phyloP scores from a whole-genome alignment of 2,329 filamentous ascomycete species.

The Sporothrix luriei region DNA sequence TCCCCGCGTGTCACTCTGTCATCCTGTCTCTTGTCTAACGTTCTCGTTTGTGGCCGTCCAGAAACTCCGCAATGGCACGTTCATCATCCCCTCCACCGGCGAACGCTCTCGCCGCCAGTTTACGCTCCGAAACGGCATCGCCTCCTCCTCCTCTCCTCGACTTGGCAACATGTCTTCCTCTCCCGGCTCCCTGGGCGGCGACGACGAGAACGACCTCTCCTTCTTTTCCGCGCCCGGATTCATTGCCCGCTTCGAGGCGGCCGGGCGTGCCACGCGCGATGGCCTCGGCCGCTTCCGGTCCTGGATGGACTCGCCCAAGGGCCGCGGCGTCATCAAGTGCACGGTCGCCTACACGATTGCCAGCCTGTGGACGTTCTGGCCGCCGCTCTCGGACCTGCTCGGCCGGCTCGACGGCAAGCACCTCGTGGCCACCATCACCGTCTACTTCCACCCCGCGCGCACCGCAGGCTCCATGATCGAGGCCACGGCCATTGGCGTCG shows the following conservation, averaged over 20 bases:
- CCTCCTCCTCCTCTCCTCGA: slow-evolving; percentile 41
- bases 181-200: not conserved
- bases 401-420: slow-evolving; percentile 90
- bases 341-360: slow-evolving; percentile 86
- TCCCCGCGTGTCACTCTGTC: not conserved
- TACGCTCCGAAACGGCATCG: slow-evolving; percentile 61
- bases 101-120: slow-evolving; percentile 80
- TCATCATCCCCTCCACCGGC: slow-evolving; percentile 83
- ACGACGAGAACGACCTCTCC: slow-evolving; percentile 37
- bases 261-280: slow-evolving; percentile 21
- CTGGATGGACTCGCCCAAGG: slow-evolving; percentile 72
- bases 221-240: slow-evolving; percentile 45
- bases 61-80: slow-evolving; percentile 82
- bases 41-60: slow-evolving; percentile 39
- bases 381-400: slow-evolving; percentile 69
- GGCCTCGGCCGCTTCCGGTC: slow-evolving; percentile 47
- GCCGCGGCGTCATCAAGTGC: slow-evolving; percentile 84
- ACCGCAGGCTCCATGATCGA: slow-evolving; percentile 89
- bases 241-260: slow-evolving; percentile 20
- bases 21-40: not conserved
- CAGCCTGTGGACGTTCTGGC: slow-evolving; percentile 82
- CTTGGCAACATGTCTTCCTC: slow-evolving; percentile 13
- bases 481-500: slow-evolving; percentile 72
- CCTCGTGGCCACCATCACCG: slow-evolving; percentile 87
- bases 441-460: slow-evolving; percentile 90